Evolutionary conservation across 306 rosid genomes (phyloP), one percentile per base, ranked within the genome.

Genomic region (Acacia confusa): DNA sequence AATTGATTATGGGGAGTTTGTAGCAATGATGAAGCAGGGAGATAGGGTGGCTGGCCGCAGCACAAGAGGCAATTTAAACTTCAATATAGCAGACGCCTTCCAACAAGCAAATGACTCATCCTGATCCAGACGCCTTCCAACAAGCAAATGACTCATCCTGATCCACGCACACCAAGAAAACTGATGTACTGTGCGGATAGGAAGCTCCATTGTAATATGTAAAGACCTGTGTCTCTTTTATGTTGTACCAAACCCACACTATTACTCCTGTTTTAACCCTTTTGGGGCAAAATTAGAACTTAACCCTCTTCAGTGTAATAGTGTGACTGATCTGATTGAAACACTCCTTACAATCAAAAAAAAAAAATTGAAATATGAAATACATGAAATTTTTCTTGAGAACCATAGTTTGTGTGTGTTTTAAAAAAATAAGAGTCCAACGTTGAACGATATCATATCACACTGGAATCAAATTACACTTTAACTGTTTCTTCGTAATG

Each of bases 1-100:
- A 67, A 95, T 95, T 50, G 98, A 95, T 88, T 95, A 89, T 60
- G 89, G 73, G 19, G 98, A 95, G 81, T 95, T 95, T 87, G 88
- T 85, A 24, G 92, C 98, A 22, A 95, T 95, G 98, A 95, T 95
- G 98, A 91, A 84, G 75, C 80, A 78, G 84, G 95, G 88, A 3
- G 97, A 92, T 53, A 90, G 81, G 55, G 89, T 76, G 34, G 12
- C 82, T 3, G 95, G 95, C 66, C 82, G 92, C 79, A 88, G 79
- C 86, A 77, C 87, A 90, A 85, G 89, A 85, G 87, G 78, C 82
- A 92, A 88, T 85, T 77, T 92, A 87, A 90, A 88, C 89, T 92
- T 91, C 75, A 92, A 80, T 72, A 68, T 95, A 84, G 97, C 92
- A 14, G 94, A 92, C 13, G 97, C 97, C 63, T 91, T 91, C 58